Percentiles rank a stretch among this genome's conserved stretches.
Conservation (phyloP, 2,329 filamentous ascomycete species). For the Cladophialophora exuberans region DNA sequence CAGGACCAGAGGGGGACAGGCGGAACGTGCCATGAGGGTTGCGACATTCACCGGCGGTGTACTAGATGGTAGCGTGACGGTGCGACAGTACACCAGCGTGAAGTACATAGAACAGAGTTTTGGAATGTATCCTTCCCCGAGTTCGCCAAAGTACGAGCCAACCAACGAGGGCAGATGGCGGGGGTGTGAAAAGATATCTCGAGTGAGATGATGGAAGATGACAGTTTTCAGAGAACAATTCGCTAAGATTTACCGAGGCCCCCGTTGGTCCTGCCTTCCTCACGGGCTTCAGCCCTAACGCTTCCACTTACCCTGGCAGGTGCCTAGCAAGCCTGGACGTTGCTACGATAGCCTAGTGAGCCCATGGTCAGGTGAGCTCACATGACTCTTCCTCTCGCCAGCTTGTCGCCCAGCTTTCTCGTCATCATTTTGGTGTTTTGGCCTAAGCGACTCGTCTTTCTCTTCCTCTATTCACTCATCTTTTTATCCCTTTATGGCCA, state of each 20-base stretch:
- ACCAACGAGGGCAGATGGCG: conserved; percentile 19
- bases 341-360: too few species aligned
- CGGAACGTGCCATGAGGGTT: not conserved
- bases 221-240: not conserved
- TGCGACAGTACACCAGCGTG: too few species aligned
- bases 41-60: too few species aligned
- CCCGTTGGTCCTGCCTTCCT: not conserved
- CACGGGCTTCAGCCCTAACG: conserved; percentile 1
- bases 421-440: not conserved
- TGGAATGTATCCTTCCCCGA: not conserved
- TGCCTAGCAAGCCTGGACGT: too few species aligned
- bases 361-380: conserved; percentile 6
- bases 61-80: too few species aligned
- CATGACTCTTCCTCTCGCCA: not conserved
- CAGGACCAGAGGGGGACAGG: conserved; percentile 6
- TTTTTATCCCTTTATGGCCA: not conserved
- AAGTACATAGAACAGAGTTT: not conserved
- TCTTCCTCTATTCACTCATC: not conserved
- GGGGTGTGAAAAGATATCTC: conserved; percentile 5
- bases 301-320: conserved; percentile 9
- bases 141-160: conserved; percentile 21
- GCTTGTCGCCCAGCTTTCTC: not conserved
- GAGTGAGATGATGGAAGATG: conserved; percentile 13
- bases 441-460: too few species aligned
- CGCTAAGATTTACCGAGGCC: too few species aligned